phyloP scores from a whole-genome alignment of 1,139 yeast genomes.

The Kodamaea fungicola region DNA sequence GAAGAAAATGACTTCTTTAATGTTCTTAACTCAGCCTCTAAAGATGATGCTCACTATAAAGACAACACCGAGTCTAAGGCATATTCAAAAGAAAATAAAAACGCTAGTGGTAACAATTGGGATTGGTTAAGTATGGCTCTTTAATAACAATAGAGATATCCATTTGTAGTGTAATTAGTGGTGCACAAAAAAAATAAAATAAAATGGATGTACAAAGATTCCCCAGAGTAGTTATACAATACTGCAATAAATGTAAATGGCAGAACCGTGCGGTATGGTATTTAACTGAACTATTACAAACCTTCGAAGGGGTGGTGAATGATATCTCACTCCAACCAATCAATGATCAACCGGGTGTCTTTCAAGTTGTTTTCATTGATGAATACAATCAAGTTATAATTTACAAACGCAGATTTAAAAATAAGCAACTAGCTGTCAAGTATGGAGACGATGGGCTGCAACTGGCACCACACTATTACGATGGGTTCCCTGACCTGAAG shows the following conservation, averaged over 20 bases:
- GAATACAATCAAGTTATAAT: slow-evolving; percentile 18
- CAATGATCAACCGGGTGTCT: slow-evolving; percentile 37
- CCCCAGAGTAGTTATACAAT: slow-evolving; percentile 37
- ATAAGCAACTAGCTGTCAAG: slow-evolving; percentile 17
- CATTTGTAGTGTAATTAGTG: slow-evolving; percentile 4
- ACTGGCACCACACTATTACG: slow-evolving; percentile 31
- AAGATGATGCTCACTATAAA: slow-evolving; percentile 3
- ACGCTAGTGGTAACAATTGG: slow-evolving; percentile 17
- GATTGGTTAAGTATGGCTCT: slow-evolving; percentile 27
- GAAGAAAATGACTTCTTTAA: slow-evolving; percentile 13
- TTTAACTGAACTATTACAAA: slow-evolving; percentile 41
- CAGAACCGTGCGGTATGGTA: slow-evolving; percentile 49
- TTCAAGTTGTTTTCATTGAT: slow-evolving; percentile 24
- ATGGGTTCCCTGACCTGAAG: slow-evolving; percentile 48
- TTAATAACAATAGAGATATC: not conserved
- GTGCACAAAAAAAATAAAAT: not conserved
- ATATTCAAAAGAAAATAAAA: not conserved
- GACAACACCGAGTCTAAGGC: slow-evolving; percentile 1
- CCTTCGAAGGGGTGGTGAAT: slow-evolving; percentile 35
- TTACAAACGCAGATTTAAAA: slow-evolving; percentile 39
- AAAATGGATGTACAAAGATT: slow-evolving; percentile 8
- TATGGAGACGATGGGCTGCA: slow-evolving; percentile 22
- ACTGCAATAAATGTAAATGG: slow-evolving; percentile 47
- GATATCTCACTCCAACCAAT: slow-evolving; percentile 41
- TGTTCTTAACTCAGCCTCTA: slow-evolving; percentile 9